These are phyloP conservation scores for Solanum sitiens DNA, from an alignment of 257 asterid genomes.

Conservation along the genomic window DNA sequence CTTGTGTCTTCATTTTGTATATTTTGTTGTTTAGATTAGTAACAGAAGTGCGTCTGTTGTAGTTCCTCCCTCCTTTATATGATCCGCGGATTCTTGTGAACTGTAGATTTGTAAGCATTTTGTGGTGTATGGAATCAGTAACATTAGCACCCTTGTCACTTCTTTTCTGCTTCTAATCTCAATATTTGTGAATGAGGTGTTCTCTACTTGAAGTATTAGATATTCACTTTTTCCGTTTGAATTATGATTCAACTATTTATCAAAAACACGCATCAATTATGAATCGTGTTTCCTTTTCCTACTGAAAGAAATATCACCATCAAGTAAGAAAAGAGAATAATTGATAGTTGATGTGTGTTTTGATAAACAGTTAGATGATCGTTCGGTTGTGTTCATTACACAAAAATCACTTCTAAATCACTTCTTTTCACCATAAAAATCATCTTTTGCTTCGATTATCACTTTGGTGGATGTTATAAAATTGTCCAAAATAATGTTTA, in stretches of 20 bases:
- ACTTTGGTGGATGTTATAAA: neutral
- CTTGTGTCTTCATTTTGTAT: neutral
- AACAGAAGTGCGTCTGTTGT: neutral
- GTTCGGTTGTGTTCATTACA: neutral
- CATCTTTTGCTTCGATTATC: neutral
- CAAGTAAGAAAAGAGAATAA: neutral
- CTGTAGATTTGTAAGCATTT: neutral
- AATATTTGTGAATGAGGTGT: neutral
- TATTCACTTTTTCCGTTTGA: neutral
- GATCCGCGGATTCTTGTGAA: neutral
- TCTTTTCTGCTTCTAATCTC: neutral
- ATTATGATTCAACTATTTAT: neutral
- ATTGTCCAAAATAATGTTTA: neutral
- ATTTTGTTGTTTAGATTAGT: neutral
- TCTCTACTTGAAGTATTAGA: neutral
- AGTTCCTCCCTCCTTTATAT: neutral
- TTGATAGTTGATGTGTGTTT: neutral
- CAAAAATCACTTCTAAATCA: neutral
- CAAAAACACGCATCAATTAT: neutral
- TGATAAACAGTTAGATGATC: neutral
- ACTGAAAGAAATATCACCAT: neutral
- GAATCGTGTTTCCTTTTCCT: neutral
- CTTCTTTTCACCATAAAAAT: neutral
- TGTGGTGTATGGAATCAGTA: neutral
- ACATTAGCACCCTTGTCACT: neutral